Evolutionary conservation across 2,329 filamentous ascomycete species (phyloP), one percentile per base, ranked within the genome.

Genomic region (Pseudocercospora fuligena): DNA sequence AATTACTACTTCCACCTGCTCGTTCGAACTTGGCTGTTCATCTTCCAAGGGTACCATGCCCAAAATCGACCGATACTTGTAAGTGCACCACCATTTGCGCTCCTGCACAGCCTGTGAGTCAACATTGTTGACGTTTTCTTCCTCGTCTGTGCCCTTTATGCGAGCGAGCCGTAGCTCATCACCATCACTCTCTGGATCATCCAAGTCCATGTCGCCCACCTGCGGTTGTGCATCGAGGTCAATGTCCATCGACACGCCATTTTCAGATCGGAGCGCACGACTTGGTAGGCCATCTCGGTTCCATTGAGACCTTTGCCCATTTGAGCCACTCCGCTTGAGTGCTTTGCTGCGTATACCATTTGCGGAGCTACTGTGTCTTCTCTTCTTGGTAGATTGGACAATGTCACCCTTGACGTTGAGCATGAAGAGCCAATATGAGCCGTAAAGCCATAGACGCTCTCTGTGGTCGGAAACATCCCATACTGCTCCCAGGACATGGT

Each of bases 31-130:
- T 51, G 71, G 63, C 63, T 71, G 69, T 85, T 79, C 51, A 47
- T 76, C 73, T 23, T 81, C 82, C 33, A 90, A 79, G 19, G 87
- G 84, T 21, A 88, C 84, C 53, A 90, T 85, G 5, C 94, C 95
- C 68, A 99, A 83, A 73, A 99, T 93, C n/a, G 94, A 92, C 66
- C 94, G 87, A 80, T 98, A 99, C 80, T 97, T 96, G 84, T 91
- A 93, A 5, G 94, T 97, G 77, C 90, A 88, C 92, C 93, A 98
- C 81, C 83, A 87, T 6, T 72, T 73, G 60, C 77, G 73, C 63
- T 72, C 60, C 66, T 64, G 53, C 47, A 49, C 49, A 4, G 29
- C 54, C 29, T 54, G 54, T 43, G 72, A 66, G 73, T 72, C 65
- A 63, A 73, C 59, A 70, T 69, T 64, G 6, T 25, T 54, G 25